A percentile compares a stretch with the other conserved stretches of the same genome.
These are phyloP conservation scores for Inga oerstediana DNA, from an alignment of 306 rosid genomes.

Conservation along the genomic window DNA sequence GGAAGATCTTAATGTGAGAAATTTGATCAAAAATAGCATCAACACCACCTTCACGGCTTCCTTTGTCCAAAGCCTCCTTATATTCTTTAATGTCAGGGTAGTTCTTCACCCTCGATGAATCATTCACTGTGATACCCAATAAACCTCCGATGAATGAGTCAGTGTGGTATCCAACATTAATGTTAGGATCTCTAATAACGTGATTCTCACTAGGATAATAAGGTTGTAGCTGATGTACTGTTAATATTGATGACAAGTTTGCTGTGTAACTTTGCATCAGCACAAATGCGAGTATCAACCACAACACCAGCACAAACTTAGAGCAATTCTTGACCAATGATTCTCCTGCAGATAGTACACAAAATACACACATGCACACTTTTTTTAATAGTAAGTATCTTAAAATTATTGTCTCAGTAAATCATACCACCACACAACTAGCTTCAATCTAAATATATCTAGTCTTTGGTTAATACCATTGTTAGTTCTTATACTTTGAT, in stretches of 20 bases:
- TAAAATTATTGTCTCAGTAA: no score
- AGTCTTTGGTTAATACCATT: no score
- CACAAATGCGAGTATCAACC: slow-evolving; percentile 17
- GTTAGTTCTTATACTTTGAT: no score
- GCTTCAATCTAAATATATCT: no score
- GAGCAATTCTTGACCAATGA: slow-evolving; percentile 19
- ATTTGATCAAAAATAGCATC: neutral
- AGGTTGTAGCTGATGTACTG: slow-evolving; percentile 20
- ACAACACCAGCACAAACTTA: slow-evolving; percentile 23
- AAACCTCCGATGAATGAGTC: neutral
- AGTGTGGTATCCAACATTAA: neutral
- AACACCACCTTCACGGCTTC: neutral
- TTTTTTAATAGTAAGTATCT: no score
- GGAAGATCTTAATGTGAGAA: neutral
- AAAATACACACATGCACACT: no score
- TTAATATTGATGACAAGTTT: slow-evolving; percentile 32
- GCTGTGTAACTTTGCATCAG: slow-evolving; percentile 30
- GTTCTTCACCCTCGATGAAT: neutral
- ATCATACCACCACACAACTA: no score
- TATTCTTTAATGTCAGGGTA: neutral
- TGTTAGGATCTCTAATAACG: neutral
- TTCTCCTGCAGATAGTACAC: slow-evolving; percentile 8
- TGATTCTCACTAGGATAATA: neutral
- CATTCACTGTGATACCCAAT: neutral
- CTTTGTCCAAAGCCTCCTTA: neutral